These are phyloP conservation scores for Hyaloperonospora brassicae DNA, from an alignment of 352 stramenopile genomes.

Conservation along the genomic window DNA sequence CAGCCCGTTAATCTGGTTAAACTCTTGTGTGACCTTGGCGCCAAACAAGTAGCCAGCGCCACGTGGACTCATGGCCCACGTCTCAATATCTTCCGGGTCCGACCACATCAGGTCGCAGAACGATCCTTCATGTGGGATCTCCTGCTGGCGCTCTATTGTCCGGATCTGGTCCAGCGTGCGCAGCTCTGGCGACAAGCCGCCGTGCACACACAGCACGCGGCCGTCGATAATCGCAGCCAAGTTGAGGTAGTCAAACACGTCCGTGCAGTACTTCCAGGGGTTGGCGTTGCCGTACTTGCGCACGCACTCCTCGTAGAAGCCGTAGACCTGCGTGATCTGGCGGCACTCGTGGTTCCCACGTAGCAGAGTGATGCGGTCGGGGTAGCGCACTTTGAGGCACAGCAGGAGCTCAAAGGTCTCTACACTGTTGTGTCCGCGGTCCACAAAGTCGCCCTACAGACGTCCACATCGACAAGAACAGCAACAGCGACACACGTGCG, in stretches of 20 bases:
- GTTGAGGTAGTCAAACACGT: slow-evolving; percentile 96
- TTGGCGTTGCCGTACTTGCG: slow-evolving; percentile 95
- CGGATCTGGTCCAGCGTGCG: slow-evolving; percentile 92
- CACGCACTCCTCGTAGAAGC: slow-evolving; percentile 96
- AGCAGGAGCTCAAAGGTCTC: slow-evolving; percentile 86
- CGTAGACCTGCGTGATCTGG: slow-evolving; percentile 96
- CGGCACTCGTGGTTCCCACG: slow-evolving; percentile 88
- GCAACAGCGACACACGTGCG: too few species aligned
- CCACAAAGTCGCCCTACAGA: slow-evolving; percentile 81
- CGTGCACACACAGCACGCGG: slow-evolving; percentile 90
- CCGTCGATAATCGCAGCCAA: slow-evolving; percentile 92
- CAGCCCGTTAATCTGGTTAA: slow-evolving; percentile 88
- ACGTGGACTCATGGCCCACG: slow-evolving; percentile 84
- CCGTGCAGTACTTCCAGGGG: slow-evolving; percentile 93
- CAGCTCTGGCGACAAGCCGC: slow-evolving; percentile 92
- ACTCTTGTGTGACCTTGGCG: slow-evolving; percentile 80
- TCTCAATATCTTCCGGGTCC: slow-evolving; percentile 93
- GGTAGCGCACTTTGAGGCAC: slow-evolving; percentile 80
- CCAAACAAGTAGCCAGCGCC: slow-evolving; percentile 86
- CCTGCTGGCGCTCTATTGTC: slow-evolving; percentile 93
- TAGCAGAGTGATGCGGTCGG: slow-evolving; percentile 83
- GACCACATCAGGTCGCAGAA: slow-evolving; percentile 99
- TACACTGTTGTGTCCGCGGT: slow-evolving; percentile 86
- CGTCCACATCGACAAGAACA: slow-evolving; percentile 5
- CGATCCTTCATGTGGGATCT: slow-evolving; percentile 92